Percentiles rank a stretch among this genome's conserved stretches.
Evolutionary conservation across 306 rosid species (phyloP).

Genomic region (Carpinus fangiana): DNA sequence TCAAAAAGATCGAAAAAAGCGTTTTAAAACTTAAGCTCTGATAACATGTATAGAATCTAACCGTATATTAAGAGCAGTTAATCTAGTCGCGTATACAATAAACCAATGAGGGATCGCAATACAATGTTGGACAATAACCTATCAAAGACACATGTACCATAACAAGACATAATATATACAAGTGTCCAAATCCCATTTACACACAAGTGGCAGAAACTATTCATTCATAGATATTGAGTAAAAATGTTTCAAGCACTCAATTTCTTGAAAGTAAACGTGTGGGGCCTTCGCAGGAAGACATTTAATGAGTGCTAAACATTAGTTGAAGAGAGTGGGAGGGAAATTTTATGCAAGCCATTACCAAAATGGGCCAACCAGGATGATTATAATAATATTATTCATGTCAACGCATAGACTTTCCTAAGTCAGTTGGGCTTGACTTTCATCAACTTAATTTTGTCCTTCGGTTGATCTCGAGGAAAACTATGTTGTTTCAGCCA

Average conservation of each 20-base stretch:
- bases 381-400: slow-evolving; percentile 1
- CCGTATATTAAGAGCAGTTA: too few species aligned
- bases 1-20: too few species aligned
- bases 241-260: background rate
- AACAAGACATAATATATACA: too few species aligned
- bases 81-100: too few species aligned
- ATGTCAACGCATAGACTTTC: slow-evolving; percentile 10
- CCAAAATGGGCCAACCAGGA: slow-evolving; percentile 32
- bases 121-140: too few species aligned
- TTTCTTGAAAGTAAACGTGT: slow-evolving; percentile 15
- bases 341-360: slow-evolving; percentile 33
- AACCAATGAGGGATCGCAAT: too few species aligned
- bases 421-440: slow-evolving; percentile 12
- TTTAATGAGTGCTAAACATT: background rate
- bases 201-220: background rate
- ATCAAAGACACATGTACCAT: too few species aligned
- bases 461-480: slow-evolving; percentile 20
- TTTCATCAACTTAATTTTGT: slow-evolving; percentile 1
- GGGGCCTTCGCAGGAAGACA: slow-evolving; percentile 18
- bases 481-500: slow-evolving; percentile 26
- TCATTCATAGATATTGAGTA: background rate
- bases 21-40: too few species aligned
- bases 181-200: background rate
- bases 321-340: slow-evolving; percentile 19
- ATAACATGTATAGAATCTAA: too few species aligned